phyloP scores from a whole-genome alignment of 116 monocot genomes.

The Phalaenopsis hybrid region DNA sequence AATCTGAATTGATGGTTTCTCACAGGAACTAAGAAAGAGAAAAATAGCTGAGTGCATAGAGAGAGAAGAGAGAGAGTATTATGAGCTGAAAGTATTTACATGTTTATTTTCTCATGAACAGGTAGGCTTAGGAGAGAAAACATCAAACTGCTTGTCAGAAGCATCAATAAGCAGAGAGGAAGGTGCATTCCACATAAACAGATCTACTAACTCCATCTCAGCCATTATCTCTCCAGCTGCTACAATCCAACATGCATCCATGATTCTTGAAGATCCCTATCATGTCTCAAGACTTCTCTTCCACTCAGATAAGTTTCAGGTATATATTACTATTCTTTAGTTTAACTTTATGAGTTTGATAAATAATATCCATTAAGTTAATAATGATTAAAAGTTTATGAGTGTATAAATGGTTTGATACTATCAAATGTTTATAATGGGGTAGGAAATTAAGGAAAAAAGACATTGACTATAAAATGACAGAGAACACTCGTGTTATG shows the following conservation, averaged over 20 bases:
- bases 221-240: slow-evolving; percentile 29
- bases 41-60: too few species aligned
- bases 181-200: slow-evolving; percentile 48
- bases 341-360: background rate
- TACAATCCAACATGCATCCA: slow-evolving; percentile 36
- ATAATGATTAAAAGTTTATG: background rate
- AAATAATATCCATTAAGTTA: background rate
- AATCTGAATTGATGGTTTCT: too few species aligned
- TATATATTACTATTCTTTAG: background rate
- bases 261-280: slow-evolving; percentile 54
- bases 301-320: slow-evolving; percentile 48
- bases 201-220: slow-evolving; percentile 51
- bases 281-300: slow-evolving; percentile 45
- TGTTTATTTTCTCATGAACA: slow-evolving; percentile 9
- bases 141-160: slow-evolving; percentile 22
- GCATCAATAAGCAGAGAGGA: slow-evolving; percentile 14
- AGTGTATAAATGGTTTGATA: background rate
- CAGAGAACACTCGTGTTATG: background rate
- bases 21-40: background rate
- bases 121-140: slow-evolving; percentile 46
- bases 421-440: too few species aligned
- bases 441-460: too few species aligned
- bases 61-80: too few species aligned
- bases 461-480: background rate
- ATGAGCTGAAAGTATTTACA: background rate